Evolutionary conservation across 2,329 filamentous ascomycete species (phyloP).

Genomic region (Cordyceps tenuipes): DNA sequence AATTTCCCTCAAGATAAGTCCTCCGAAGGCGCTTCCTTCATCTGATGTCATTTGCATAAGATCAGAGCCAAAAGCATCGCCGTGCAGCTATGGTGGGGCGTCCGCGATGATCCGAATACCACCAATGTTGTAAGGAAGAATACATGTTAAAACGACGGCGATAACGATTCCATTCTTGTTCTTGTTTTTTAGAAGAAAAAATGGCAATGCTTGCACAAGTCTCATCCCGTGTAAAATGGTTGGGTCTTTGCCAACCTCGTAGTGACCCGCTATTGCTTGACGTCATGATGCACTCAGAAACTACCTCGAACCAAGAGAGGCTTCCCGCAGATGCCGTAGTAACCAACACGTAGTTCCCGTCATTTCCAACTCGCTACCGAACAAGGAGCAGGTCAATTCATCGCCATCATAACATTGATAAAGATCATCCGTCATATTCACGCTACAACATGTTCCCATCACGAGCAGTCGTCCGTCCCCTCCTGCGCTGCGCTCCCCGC

Average conservation of each 20-base stretch:
- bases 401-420: not conserved
- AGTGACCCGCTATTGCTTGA: not conserved
- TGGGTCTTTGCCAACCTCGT: not conserved
- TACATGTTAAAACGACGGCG: not conserved
- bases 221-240: too few relatives aligned
- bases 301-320: not conserved
- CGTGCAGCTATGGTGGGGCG: not conserved
- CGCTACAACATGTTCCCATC: not conserved
- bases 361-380: not conserved
- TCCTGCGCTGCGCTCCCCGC: not conserved
- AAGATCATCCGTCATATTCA: too few relatives aligned
- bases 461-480: not conserved
- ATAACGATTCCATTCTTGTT: not conserved
- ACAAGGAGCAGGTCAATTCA: not conserved
- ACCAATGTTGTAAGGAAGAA: not conserved
- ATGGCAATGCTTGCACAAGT: too few relatives aligned
- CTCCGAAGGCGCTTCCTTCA: too few relatives aligned
- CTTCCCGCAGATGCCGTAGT: not conserved
- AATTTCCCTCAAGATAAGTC: too few relatives aligned
- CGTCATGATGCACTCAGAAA: constrained; percentile 3
- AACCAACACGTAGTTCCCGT: not conserved
- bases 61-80: not conserved
- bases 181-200: too few relatives aligned
- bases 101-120: not conserved
- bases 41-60: too few relatives aligned